Evolutionary conservation across 345 rosid genomes (phyloP).

Genomic region (Combretum micranthum): DNA sequence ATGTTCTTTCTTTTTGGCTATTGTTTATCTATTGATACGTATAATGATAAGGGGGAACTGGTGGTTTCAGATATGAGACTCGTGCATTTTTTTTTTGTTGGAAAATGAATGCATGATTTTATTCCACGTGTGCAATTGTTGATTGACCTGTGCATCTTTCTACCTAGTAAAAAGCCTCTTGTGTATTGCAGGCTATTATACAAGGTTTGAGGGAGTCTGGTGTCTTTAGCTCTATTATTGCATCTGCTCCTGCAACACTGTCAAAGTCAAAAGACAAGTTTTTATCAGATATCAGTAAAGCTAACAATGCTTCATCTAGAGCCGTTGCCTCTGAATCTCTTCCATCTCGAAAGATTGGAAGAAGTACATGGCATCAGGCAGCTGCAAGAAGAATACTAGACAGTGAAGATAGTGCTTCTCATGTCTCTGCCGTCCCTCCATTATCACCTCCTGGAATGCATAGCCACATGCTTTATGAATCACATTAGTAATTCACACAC

Average conservation of each 20-base stretch:
- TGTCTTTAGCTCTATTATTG: constrained; percentile 61
- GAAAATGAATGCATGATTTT: too few relatives aligned
- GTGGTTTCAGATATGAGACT: too few relatives aligned
- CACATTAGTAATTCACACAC: constrained; percentile 2
- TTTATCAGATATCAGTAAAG: constrained; percentile 34
- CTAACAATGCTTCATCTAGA: constrained; percentile 37
- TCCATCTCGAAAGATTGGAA: constrained; percentile 44
- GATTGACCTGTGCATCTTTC: too few relatives aligned
- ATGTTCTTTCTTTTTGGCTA: too few relatives aligned
- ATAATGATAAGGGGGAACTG: too few relatives aligned
- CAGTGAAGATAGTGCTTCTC: constrained; percentile 11
- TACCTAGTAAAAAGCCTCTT: background rate
- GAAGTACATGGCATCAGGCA: constrained; percentile 30
- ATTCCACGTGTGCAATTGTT: too few relatives aligned
- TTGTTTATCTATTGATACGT: too few relatives aligned
- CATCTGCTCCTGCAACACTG: constrained; percentile 44
- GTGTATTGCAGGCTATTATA: constrained; percentile 49
- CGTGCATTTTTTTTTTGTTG: too few relatives aligned
- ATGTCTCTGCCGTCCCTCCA: constrained; percentile 66
- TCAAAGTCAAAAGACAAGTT: constrained; percentile 51
- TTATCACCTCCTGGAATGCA: constrained; percentile 60
- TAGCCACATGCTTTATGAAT: constrained; percentile 17
- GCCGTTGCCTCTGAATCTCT: constrained; percentile 37
- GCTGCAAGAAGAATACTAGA: constrained; percentile 55
- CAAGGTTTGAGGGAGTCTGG: constrained; percentile 87